These are phyloP conservation scores for Mortierella sp. DNA, from an alignment of 371 early-diverging fungal genomes.

Conservation along the genomic window DNA sequence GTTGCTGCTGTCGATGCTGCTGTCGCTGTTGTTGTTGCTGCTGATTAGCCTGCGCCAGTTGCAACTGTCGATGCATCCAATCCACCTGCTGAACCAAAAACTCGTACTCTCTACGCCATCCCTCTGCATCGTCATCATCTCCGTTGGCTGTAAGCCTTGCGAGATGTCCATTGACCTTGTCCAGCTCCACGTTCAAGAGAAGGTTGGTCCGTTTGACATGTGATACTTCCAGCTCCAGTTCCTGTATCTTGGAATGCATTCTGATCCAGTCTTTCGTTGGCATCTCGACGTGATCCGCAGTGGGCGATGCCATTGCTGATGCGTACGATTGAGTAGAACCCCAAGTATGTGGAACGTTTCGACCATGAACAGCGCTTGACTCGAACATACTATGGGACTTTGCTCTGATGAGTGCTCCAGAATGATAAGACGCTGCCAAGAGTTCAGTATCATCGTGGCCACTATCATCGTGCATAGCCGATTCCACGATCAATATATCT, in stretches of 20 bases:
- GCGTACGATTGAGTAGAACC: no score
- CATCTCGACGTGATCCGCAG: constrained; percentile 10
- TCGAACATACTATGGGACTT: constrained; percentile 36
- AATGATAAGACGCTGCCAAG: constrained; percentile 12
- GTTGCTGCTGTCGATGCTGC: no score
- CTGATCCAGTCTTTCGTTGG: constrained; percentile 38
- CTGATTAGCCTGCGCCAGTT: constrained; percentile 16
- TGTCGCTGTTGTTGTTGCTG: background rate
- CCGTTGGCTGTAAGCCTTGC: constrained; percentile 15
- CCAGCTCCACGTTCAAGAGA: constrained; percentile 37
- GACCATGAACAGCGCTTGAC: no score
- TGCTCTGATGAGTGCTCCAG: constrained; percentile 25
- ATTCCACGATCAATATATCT: no score
- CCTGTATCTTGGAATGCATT: constrained; percentile 42
- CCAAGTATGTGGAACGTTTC: no score
- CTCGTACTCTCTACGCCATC: constrained; percentile 41
- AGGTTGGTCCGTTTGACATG: constrained; percentile 40
- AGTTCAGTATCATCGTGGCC: constrained; percentile 5
- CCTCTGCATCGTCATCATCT: constrained; percentile 6
- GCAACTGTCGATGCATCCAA: constrained; percentile 46
- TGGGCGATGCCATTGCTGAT: background rate
- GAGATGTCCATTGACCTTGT: constrained; percentile 26
- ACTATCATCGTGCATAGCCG: no score
- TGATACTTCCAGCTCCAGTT: constrained; percentile 35
- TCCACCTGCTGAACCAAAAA: constrained; percentile 50